These are phyloP conservation scores for Pelargonium myrrhifolium DNA, from an alignment of 441 rosid genomes.

Conservation along the genomic window DNA sequence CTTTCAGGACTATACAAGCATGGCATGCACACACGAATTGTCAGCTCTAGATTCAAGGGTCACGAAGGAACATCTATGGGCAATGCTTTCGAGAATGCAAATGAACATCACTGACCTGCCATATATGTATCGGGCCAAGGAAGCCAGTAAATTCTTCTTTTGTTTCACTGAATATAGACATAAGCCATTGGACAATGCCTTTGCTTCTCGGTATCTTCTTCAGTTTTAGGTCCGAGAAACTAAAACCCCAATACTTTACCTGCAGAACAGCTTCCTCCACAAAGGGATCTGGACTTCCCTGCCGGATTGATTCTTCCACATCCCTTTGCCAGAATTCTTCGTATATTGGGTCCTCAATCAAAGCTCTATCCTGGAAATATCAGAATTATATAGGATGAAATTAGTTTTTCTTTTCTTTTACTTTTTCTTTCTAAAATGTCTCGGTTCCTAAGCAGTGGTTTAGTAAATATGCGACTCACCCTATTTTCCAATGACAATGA, in stretches of 20 bases:
- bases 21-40: too few relatives aligned
- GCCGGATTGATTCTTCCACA: conserved; percentile 66
- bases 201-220: conserved; percentile 36
- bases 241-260: conserved; percentile 67
- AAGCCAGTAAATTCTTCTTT: conserved; percentile 52
- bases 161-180: conserved; percentile 33
- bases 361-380: conserved; percentile 44
- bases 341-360: conserved; percentile 49
- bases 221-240: conserved; percentile 46
- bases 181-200: conserved; percentile 42
- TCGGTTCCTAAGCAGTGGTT: neutral
- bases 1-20: neutral
- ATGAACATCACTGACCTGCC: conserved; percentile 48
- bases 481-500: conserved; percentile 49
- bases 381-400: neutral
- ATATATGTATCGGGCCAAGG: conserved; percentile 62
- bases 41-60: too few relatives aligned
- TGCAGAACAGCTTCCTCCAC: conserved; percentile 57
- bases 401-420: too few relatives aligned
- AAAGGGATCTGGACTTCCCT: conserved; percentile 50
- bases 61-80: neutral
- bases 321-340: conserved; percentile 75
- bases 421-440: neutral
- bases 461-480: conserved; percentile 30
- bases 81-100: neutral